Conservation (phyloP, 2,329 filamentous ascomycete species). For the Aspergillus costaricaensis region DNA sequence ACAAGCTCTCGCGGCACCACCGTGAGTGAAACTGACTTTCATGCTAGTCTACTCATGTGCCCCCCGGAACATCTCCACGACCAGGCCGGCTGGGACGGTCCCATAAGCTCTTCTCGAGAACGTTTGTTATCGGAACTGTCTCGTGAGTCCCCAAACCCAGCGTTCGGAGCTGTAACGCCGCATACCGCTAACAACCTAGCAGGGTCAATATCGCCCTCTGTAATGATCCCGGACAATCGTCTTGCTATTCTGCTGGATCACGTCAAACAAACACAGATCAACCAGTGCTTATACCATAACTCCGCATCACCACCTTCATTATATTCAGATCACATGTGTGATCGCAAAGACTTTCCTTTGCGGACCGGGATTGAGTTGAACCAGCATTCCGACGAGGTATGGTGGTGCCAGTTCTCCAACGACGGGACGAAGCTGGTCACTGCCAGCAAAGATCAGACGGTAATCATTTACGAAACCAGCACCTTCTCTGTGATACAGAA, state of each 20-base stretch:
- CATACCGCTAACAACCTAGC: constrained; percentile 8
- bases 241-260: constrained; percentile 78
- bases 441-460: constrained; percentile 71
- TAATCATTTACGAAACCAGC: constrained; percentile 79
- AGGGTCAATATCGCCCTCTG: constrained; percentile 91
- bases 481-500: constrained; percentile 66
- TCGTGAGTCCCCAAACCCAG: constrained; percentile 56
- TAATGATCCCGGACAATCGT: constrained; percentile 94
- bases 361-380: constrained; percentile 69
- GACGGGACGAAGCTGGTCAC: constrained; percentile 81
- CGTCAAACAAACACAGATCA: constrained; percentile 81
- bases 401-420: constrained; percentile 88
- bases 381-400: constrained; percentile 79
- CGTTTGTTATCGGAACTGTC: constrained; percentile 78
- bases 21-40: constrained; percentile 4
- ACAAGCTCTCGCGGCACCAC: neutral
- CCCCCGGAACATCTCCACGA: constrained; percentile 72
- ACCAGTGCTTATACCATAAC: constrained; percentile 86
- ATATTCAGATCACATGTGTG: constrained; percentile 85
- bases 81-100: constrained; percentile 84
- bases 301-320: constrained; percentile 75
- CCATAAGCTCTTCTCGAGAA: constrained; percentile 71
- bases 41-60: constrained; percentile 79
- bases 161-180: no score
- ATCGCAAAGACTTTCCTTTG: constrained; percentile 75